These are phyloP conservation scores for Chytridiales sp. DNA, from an alignment of 371 early-diverging fungal genomes.

Conservation along the genomic window DNA sequence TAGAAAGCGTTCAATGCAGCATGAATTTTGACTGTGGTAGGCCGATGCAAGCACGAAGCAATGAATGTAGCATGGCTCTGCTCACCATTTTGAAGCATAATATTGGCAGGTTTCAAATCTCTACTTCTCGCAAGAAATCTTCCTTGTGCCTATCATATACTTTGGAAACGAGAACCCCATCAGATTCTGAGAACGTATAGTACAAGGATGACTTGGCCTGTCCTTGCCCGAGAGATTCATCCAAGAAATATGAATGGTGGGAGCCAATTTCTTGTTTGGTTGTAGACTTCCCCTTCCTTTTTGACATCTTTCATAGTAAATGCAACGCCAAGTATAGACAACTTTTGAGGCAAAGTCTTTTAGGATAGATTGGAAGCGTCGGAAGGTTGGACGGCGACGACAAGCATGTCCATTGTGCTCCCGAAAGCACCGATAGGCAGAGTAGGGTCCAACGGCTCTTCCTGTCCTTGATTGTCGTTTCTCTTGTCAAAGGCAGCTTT, in stretches of 20 bases:
- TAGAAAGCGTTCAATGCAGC: no score
- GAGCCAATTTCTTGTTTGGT: no score
- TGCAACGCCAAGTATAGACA: no score
- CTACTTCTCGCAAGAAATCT: neutral
- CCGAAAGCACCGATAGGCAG: conserved; percentile 1
- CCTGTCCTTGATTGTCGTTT: conserved; percentile 15
- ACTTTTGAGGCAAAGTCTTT: no score
- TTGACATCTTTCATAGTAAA: no score
- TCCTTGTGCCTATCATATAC: neutral
- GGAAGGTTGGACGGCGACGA: no score
- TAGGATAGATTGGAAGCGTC: no score
- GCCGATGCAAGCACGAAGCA: no score
- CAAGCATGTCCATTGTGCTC: neutral
- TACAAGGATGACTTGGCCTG: conserved; percentile 13
- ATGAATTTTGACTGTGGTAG: no score
- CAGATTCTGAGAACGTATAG: conserved; percentile 6
- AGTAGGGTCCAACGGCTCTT: conserved; percentile 12
- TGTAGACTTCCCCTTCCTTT: no score
- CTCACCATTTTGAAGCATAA: conserved; percentile 6
- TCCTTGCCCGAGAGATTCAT: neutral
- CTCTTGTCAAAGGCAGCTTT: conserved; percentile 27
- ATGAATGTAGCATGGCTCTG: conserved; percentile 2
- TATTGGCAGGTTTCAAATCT: conserved; percentile 15
- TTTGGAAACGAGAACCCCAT: conserved; percentile 5
- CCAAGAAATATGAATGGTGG: no score